Evolutionary conservation across 345 rosid genomes (phyloP), one percentile per base, ranked within the genome.

Genomic region (Corchorus capsularis): DNA sequence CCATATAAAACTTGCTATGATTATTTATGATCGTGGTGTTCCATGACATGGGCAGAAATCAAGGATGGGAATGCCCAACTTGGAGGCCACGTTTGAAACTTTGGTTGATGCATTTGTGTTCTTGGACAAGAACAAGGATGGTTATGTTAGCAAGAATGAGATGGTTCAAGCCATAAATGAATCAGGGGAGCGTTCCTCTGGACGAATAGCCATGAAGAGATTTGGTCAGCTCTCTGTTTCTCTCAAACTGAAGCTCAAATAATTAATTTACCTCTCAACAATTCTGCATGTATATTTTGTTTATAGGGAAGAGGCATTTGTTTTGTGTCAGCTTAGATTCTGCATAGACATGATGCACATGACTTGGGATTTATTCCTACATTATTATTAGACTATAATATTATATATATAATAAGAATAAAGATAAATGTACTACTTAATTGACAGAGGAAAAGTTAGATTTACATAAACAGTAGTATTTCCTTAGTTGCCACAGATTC

Each of bases 131-230:
- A 90, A 92, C 86, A 93, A 89, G 79, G 97, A 96, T 70, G 96
- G 97, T 10, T 84, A 84, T 57, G 99, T 93, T 46, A 92, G 97
- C 91, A 93, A 87, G 79, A 86, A 56, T 75, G 99, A 96, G 93
- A 89, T 92, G 99, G 84, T 90, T 75, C 84, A 84, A 63, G 98
- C 98, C 78, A 86, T 91, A 73, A 89, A 90, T 76, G 98, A 96
- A 80, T 88, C 96, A 8, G 98, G 99, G 71, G 98, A 96, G 60
- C 92, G 95, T 39, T 91, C 99, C 6, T 87, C 97, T 0, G 96
- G 98, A 56, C 83, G 87, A 62, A 92, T 93, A 76, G 99, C 94
- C 75, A 79, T 90, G 93, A 92, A 92, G 82, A 90, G 98, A 96
- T 93, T 93, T 79, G 98, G 99, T 94, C 63, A 61, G 68, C 73